These are phyloP conservation scores for Backusella macrospora DNA, from an alignment of 192 early-diverging fungal species.

Conservation along the genomic window DNA sequence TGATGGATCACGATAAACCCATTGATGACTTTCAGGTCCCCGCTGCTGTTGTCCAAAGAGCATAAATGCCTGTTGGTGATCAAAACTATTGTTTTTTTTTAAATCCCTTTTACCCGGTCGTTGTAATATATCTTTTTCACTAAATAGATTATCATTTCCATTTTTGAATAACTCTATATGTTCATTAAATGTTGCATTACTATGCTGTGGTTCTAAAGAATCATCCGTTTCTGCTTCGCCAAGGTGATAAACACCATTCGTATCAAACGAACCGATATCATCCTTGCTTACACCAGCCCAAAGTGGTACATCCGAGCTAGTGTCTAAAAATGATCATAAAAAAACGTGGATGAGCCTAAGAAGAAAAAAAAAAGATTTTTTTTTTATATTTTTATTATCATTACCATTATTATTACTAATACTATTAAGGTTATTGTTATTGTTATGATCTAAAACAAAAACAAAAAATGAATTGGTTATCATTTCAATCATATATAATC, in stretches of 20 bases:
- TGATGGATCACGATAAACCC: conserved; percentile 86
- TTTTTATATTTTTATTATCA: not conserved
- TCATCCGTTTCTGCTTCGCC: not conserved
- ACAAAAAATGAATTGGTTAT: not conserved
- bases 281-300: conserved; percentile 13
- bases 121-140: not conserved
- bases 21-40: conserved; percentile 42
- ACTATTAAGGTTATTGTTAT: too few species aligned
- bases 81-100: not conserved
- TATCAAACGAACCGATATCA: conserved; percentile 15
- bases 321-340: not conserved
- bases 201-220: not conserved
- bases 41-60: conserved; percentile 10
- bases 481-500: not conserved
- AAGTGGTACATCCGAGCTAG: not conserved
- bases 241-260: conserved; percentile 8
- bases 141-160: not conserved
- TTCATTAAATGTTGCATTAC: not conserved
- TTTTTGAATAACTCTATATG: not conserved
- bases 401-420: not conserved
- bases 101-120: not conserved
- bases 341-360: not conserved
- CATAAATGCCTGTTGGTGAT: not conserved
- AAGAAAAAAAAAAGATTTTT: too few species aligned
- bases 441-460: not conserved